Evolutionary conservation across 495 filamentous ascomycete genomes (phyloP), one percentile per base, ranked within the genome.

Genomic region (Lasiosphaeria miniovina): DNA sequence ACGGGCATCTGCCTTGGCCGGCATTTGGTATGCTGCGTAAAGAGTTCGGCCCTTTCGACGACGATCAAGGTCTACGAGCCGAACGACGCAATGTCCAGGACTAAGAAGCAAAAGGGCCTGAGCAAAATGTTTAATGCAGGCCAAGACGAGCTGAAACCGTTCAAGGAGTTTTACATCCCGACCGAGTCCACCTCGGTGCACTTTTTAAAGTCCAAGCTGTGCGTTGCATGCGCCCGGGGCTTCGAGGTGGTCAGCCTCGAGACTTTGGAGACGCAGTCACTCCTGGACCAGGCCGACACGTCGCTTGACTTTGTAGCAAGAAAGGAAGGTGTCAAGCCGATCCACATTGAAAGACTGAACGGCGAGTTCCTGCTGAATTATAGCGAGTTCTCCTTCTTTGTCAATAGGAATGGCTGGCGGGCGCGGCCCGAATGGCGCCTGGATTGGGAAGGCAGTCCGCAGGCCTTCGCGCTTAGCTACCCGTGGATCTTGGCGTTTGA

Each of bases 161-260:
- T 94, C 82, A 97, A 98, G 83, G 95, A 99, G 79, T 97, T 96
- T 69, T 98, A 98, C 74, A 96, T 99, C 63, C 95, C 95, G 7
- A 90, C 91, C 5, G 95, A 99, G 75, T 93, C 92, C 6, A 91
- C 88, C 3, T 96, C 93, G 51, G 93, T 99, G 32, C 95, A 99
- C 71, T 99, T 97, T 82, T 81, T 99, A 61, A 91, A 92, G 62
- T 93, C 90, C 61, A 98, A 96, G 66, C 84, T 99, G 17, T 99
- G 95, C 70, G 94, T 98, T 49, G 95, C 92, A 40, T 98, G 94
- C 74, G 87, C 91, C 4, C 83, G 89, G 68, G 95, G 95, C 45
- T 99, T 99, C 74, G 95, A 99, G 70, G 92, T 99, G 49, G 95
- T 99, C 64, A 90, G 86, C 67, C 84, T 99, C 32, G 95, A 99